phyloP scores from a whole-genome alignment of 768 basidiomycete species.

The Naganishia vaughanmartiniae region DNA sequence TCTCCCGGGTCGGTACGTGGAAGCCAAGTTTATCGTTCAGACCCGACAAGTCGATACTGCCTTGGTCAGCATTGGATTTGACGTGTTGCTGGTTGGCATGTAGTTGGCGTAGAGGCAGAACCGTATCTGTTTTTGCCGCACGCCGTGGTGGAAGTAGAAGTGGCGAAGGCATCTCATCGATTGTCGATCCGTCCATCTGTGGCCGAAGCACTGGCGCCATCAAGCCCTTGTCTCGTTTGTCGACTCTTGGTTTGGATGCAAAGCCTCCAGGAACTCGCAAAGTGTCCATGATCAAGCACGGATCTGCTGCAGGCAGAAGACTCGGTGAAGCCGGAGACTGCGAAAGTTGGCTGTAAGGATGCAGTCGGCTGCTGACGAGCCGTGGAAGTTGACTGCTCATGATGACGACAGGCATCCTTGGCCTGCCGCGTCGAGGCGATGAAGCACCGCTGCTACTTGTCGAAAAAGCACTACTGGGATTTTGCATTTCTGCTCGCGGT shows the following conservation, averaged over 20 bases:
- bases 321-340: slow-evolving; percentile 10
- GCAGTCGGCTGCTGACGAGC: slow-evolving; percentile 8
- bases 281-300: background rate
- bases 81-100: background rate
- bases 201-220: background rate
- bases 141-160: slow-evolving; percentile 1
- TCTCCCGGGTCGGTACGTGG: slow-evolving; percentile 7
- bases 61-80: background rate
- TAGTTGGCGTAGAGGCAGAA: background rate
- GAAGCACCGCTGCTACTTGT: slow-evolving; percentile 7
- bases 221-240: background rate
- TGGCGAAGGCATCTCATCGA: slow-evolving; percentile 12
- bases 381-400: slow-evolving; percentile 21
- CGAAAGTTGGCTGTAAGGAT: slow-evolving; percentile 20
- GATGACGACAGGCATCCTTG: slow-evolving; percentile 16
- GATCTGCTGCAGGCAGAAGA: background rate
- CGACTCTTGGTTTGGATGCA: too few relatives aligned
- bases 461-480: background rate
- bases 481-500: slow-evolving; percentile 2
- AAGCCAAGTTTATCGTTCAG: slow-evolving; percentile 14
- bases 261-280: too few relatives aligned
- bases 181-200: background rate
- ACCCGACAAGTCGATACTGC: slow-evolving; percentile 1
- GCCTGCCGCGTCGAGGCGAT: slow-evolving; percentile 10
- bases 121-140: background rate